phyloP scores from a whole-genome alignment of 2,329 filamentous ascomycete genomes.

The Hyphodiscus sp. region DNA sequence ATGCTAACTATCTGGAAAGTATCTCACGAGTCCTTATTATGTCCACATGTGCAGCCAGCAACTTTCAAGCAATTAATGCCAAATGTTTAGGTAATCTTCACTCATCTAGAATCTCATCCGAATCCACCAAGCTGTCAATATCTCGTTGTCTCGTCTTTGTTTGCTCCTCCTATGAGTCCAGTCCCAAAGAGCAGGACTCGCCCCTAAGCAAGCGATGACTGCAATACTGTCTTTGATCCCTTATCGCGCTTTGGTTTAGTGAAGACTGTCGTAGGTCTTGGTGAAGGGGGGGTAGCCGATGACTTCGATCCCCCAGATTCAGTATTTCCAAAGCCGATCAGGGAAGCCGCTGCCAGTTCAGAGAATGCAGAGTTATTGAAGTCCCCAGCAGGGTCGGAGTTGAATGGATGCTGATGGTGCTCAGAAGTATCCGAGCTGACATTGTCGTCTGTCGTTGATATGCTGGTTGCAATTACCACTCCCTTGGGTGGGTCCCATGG shows the following conservation, averaged over 20 bases:
- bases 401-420: not conserved
- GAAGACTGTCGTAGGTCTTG: constrained; percentile 10
- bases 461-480: not conserved
- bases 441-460: not conserved
- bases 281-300: too few species aligned
- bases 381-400: not conserved
- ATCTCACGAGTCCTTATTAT: not conserved
- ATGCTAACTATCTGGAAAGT: not conserved
- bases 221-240: constrained; percentile 2
- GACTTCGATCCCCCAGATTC: not conserved
- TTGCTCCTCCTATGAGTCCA: not conserved
- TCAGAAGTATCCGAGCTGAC: not conserved
- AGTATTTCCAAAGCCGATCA: not conserved
- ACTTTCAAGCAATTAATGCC: not conserved
- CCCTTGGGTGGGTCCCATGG: not conserved
- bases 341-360: not conserved
- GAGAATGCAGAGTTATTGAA: not conserved
- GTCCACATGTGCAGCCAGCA: not conserved
- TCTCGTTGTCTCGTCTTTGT: constrained; percentile 2
- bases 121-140: constrained; percentile 2
- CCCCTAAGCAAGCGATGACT: not conserved
- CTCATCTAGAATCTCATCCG: constrained; percentile 18
- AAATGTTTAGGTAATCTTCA: constrained; percentile 7
- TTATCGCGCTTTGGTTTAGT: constrained; percentile 13
- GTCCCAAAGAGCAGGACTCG: constrained; percentile 12